A percentile compares a stretch with the other conserved stretches of the same genome.
Conservation (phyloP, 305 asterid genomes). For the Salvia sclarea region DNA sequence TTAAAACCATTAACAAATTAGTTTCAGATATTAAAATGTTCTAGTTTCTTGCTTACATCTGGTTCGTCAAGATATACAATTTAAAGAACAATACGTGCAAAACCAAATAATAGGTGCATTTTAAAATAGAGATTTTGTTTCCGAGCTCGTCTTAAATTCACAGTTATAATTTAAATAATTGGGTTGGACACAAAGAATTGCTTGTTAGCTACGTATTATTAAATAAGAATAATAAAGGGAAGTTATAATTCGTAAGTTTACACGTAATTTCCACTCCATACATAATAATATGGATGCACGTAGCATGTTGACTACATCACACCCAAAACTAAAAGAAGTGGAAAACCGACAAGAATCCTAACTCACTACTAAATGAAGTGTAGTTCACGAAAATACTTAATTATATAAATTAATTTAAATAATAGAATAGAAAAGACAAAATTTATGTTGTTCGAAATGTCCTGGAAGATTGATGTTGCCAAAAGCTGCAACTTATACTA, state of each 20-base stretch:
- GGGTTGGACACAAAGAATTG: background rate
- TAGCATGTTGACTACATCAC: background rate
- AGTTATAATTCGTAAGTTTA: background rate
- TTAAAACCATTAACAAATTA: too few relatives aligned
- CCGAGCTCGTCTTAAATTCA: background rate
- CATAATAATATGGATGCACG: background rate
- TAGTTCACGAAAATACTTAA: slow-evolving; percentile 14
- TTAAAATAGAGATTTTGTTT: too few relatives aligned
- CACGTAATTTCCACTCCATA: background rate
- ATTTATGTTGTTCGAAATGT: background rate
- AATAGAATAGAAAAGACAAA: background rate
- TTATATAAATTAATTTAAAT: too few relatives aligned
- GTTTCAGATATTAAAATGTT: too few relatives aligned
- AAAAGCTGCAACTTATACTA: background rate
- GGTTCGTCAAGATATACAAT: too few relatives aligned
- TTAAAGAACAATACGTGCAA: background rate
- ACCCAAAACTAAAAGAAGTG: background rate
- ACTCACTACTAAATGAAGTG: slow-evolving; percentile 19
- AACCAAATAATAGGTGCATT: background rate
- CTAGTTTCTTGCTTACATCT: too few relatives aligned
- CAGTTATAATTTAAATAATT: background rate
- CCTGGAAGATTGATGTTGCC: background rate
- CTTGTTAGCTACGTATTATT: background rate
- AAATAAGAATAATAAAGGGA: too few relatives aligned
- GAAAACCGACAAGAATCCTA: slow-evolving; percentile 23